Conservation (phyloP, 139 green algal genomes). For the Haematococcus sp. region DNA sequence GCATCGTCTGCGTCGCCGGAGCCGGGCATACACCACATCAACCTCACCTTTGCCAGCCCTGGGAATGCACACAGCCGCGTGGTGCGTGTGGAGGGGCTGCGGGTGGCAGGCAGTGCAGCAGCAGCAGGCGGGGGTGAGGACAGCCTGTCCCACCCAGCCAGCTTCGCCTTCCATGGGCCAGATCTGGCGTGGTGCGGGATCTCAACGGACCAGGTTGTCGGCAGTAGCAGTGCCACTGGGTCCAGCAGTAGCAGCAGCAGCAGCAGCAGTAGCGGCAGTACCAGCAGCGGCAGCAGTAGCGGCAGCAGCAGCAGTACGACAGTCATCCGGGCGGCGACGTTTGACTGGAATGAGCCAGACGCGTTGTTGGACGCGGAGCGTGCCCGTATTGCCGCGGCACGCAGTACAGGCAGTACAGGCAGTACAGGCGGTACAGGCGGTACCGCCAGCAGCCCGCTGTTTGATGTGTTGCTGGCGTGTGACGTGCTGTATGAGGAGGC, state of each 20-base stretch:
- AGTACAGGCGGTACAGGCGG: neutral
- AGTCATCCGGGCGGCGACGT: neutral
- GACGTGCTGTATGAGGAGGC: constrained; percentile 68
- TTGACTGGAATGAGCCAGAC: constrained; percentile 52
- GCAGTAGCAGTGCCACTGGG: neutral
- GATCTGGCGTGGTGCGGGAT: neutral
- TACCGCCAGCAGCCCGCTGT: constrained; percentile 10
- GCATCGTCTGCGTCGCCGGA: no score
- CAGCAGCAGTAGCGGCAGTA: neutral
- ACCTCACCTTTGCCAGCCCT: no score
- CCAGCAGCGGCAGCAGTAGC: neutral
- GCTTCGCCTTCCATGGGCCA: constrained; percentile 1
- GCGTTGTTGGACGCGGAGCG: neutral
- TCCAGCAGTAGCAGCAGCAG: constrained; percentile 7
- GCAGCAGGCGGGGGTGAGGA: constrained; percentile 5
- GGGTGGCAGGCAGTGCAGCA: neutral
- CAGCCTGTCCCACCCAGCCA: neutral
- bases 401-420: neutral
- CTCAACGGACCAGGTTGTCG: neutral
- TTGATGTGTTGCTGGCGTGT: constrained; percentile 66
- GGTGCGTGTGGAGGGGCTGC: constrained; percentile 11
- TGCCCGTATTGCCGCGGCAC: neutral
- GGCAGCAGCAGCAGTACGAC: no score
- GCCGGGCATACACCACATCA: no score
- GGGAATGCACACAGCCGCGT: no score